Percentiles rank a stretch among this genome's conserved stretches.
Evolutionary conservation across 768 basidiomycete genomes (phyloP).

Genomic region (Naganishia randhawae): DNA sequence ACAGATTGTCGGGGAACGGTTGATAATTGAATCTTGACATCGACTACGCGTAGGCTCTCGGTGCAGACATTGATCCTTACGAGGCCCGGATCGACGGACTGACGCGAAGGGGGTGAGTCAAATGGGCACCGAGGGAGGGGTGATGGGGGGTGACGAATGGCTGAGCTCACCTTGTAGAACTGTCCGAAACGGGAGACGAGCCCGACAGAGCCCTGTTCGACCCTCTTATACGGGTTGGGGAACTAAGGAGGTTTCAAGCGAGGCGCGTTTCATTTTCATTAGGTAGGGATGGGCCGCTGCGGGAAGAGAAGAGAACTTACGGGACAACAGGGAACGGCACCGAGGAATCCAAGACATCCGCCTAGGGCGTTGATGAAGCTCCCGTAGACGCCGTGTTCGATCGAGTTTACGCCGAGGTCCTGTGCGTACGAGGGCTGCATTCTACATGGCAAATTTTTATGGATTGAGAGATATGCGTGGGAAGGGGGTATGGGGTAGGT

Average conservation of each 20-base stretch:
- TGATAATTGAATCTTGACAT: constrained; percentile 94
- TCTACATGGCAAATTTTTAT: constrained; percentile 24
- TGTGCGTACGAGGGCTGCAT: constrained; percentile 85
- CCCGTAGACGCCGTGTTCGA: constrained; percentile 82
- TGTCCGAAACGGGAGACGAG: constrained; percentile 89
- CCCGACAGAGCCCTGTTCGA: constrained; percentile 84
- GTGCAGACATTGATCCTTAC: constrained; percentile 92
- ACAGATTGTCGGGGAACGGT: constrained; percentile 55
- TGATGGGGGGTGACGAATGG: no score
- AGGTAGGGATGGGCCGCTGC: no score
- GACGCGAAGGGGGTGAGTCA: background rate
- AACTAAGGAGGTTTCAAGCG: constrained; percentile 5
- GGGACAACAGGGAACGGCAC: constrained; percentile 81
- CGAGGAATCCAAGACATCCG: constrained; percentile 61
- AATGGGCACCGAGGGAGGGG: background rate
- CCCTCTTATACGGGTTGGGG: constrained; percentile 54
- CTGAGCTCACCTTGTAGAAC: constrained; percentile 69
- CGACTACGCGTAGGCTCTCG: constrained; percentile 76
- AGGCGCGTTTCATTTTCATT: no score
- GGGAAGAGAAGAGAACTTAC: constrained; percentile 54
- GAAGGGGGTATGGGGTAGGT: background rate
- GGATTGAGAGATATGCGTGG: background rate
- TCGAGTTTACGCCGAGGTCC: constrained; percentile 67
- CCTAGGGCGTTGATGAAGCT: constrained; percentile 61
- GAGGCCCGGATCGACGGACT: constrained; percentile 82